phyloP scores from a whole-genome alignment of 305 asterid species.

The Nicotiana rustica region DNA sequence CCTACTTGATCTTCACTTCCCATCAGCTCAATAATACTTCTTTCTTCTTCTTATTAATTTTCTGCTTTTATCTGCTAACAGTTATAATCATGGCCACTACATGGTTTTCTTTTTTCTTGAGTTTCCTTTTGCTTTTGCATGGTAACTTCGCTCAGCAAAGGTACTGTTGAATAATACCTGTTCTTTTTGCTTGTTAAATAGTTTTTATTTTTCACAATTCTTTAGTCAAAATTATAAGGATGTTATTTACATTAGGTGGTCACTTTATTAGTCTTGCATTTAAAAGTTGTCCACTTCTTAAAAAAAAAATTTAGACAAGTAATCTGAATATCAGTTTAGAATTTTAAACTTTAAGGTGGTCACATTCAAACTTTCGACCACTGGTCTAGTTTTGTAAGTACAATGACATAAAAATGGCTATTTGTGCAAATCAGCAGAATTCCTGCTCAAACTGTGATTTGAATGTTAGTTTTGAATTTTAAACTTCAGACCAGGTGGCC shows the following conservation, averaged over 20 bases:
- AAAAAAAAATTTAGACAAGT: neutral
- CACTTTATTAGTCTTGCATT: neutral
- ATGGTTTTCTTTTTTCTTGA: neutral
- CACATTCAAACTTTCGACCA: neutral
- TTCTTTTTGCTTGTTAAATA: neutral
- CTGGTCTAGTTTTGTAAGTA: neutral
- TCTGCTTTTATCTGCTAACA: neutral
- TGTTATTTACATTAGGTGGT: neutral
- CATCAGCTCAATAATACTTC: neutral
- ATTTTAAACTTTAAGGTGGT: neutral
- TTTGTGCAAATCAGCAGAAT: neutral
- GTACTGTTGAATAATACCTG: neutral
- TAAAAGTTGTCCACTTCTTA: neutral
- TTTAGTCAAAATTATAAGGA: neutral
- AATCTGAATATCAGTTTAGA: neutral
- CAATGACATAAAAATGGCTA: neutral
- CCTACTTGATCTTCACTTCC: conserved; percentile 39
- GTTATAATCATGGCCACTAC: neutral
- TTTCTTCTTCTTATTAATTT: neutral
- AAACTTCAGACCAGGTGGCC: neutral
- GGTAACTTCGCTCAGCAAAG: conserved; percentile 46
- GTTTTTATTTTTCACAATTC: too few relatives aligned
- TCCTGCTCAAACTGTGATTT: neutral
- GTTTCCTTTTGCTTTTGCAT: conserved; percentile 48
- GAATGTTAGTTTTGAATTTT: neutral